Conservation (phyloP, 257 asterid species). For the Gentiana dahurica region DNA sequence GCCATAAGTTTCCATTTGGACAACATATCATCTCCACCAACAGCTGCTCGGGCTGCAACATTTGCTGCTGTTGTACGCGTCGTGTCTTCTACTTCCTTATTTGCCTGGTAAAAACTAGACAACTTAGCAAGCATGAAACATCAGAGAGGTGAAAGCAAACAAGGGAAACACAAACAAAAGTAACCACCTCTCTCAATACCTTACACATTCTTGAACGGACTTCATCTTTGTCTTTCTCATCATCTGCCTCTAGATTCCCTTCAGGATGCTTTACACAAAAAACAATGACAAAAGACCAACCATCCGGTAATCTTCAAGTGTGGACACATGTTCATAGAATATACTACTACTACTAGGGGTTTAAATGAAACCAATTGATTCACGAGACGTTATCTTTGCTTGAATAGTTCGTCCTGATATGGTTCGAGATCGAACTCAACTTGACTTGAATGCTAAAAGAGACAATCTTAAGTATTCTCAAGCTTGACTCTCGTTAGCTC, state of each 20-base stretch:
- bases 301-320: neutral
- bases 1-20: constrained; percentile 93
- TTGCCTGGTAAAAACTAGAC: constrained; percentile 33
- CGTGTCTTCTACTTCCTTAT: constrained; percentile 93
- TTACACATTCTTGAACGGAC: constrained; percentile 47
- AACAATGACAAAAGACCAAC: neutral
- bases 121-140: constrained; percentile 2
- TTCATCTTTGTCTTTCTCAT: constrained; percentile 85
- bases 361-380: too few relatives aligned
- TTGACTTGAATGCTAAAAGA: too few relatives aligned
- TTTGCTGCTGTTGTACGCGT: constrained; percentile 96
- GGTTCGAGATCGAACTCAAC: too few relatives aligned
- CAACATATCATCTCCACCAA: constrained; percentile 85
- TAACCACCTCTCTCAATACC: constrained; percentile 21
- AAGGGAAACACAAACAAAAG: constrained; percentile 2
- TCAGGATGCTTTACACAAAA: constrained; percentile 43
- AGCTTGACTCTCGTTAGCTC: too few relatives aligned
- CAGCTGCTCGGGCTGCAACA: constrained; percentile 97
- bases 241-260: constrained; percentile 41
- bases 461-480: too few relatives aligned
- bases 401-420: too few relatives aligned
- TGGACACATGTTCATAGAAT: neutral
- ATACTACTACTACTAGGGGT: too few relatives aligned
- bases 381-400: too few relatives aligned
- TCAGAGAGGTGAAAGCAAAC: neutral